These are phyloP conservation scores for Kazachstania psychrophila DNA, from an alignment of 805 yeast species.

Conservation along the genomic window DNA sequence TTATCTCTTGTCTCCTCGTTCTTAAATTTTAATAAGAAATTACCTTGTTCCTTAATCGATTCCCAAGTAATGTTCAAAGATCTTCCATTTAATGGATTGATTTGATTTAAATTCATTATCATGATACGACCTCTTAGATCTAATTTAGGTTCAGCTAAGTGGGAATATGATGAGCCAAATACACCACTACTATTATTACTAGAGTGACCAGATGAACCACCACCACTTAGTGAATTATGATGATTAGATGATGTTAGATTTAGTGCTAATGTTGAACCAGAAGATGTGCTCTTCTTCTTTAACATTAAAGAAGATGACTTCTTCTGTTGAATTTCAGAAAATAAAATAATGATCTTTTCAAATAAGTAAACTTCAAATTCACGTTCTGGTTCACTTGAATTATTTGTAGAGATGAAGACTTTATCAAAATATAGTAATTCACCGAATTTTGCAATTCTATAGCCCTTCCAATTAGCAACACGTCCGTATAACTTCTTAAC, in stretches of 20 bases:
- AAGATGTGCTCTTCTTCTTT: slow-evolving; percentile 31
- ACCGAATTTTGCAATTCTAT: slow-evolving; percentile 70
- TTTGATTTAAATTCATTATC: slow-evolving; percentile 52
- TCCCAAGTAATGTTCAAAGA: slow-evolving; percentile 65
- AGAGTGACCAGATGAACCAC: not conserved
- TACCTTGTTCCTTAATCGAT: slow-evolving; percentile 81
- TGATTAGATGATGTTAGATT: slow-evolving; percentile 7
- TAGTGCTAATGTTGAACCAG: slow-evolving; percentile 11
- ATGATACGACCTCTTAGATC: slow-evolving; percentile 78
- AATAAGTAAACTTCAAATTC: slow-evolving; percentile 87
- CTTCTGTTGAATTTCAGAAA: slow-evolving; percentile 48
- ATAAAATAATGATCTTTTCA: slow-evolving; percentile 57
- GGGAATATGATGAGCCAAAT: slow-evolving; percentile 6
- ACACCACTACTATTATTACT: slow-evolving; percentile 3
- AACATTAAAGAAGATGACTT: slow-evolving; percentile 40
- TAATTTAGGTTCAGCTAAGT: slow-evolving; percentile 30
- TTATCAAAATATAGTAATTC: slow-evolving; percentile 68
- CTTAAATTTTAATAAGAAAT: slow-evolving; percentile 70
- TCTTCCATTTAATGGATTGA: slow-evolving; percentile 41
- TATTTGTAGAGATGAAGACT: slow-evolving; percentile 42
- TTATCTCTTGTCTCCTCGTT: slow-evolving; percentile 75
- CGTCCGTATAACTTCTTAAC: slow-evolving; percentile 60
- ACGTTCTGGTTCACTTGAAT: slow-evolving; percentile 54
- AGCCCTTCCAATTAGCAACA: slow-evolving; percentile 89
- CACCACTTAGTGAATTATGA: slow-evolving; percentile 2